A percentile compares a stretch with the other conserved stretches of the same genome.
phyloP scores from a whole-genome alignment of 83 land plant species.

The Thuja plicata region DNA sequence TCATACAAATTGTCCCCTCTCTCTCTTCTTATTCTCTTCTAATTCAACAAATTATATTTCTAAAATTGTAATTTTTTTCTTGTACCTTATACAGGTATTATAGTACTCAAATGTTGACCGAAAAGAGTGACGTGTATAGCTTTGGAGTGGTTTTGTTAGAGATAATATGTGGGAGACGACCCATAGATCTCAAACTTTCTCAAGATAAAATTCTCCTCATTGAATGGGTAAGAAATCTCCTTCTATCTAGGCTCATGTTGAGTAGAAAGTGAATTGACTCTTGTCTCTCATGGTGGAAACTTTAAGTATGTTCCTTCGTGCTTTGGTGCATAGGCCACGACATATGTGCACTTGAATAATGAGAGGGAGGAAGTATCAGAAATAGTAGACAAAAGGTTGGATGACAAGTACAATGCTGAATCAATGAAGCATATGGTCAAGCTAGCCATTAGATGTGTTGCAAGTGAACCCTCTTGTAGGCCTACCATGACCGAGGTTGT shows the following conservation, averaged over 20 bases:
- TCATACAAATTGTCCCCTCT: background rate
- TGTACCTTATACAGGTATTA: background rate
- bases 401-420: background rate
- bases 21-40: no score
- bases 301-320: no score
- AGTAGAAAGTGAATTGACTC: background rate
- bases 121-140: background rate
- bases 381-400: background rate
- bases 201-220: background rate
- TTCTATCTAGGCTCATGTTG: background rate
- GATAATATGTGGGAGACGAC: constrained; percentile 5
- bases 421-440: background rate
- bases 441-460: background rate
- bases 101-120: constrained; percentile 1
- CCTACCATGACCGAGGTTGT: background rate
- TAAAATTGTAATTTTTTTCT: background rate
- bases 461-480: background rate
- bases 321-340: background rate
- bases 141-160: constrained; percentile 8
- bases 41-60: no score
- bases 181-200: constrained; percentile 1
- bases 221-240: background rate
- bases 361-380: background rate
- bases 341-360: background rate
- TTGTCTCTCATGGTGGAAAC: background rate